Percentiles rank a stretch among this genome's conserved stretches.
Conservation (phyloP, 352 stramenopile species). For the Phytophthora palmivora region DNA sequence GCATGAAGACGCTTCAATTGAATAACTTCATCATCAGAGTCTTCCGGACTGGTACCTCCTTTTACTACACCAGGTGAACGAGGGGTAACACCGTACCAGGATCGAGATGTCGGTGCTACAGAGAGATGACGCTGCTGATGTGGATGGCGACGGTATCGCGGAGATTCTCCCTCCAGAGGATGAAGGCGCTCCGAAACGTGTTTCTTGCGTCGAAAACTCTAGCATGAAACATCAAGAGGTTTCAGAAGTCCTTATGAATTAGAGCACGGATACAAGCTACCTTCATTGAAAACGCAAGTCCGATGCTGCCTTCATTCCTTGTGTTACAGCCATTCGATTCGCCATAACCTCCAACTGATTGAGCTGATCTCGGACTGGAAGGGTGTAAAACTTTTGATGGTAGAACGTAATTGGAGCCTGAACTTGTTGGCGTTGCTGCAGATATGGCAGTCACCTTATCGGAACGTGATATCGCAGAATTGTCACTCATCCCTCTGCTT, state of each 20-base stretch:
- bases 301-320: constrained; percentile 21
- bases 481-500: constrained; percentile 13
- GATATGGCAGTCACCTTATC: constrained; percentile 28
- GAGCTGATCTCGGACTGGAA: constrained; percentile 14
- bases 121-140: constrained; percentile 33
- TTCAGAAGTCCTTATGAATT: background rate
- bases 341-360: constrained; percentile 5
- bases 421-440: constrained; percentile 15
- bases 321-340: constrained; percentile 1
- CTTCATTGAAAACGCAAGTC: constrained; percentile 34
- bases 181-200: constrained; percentile 52
- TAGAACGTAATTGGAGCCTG: constrained; percentile 19
- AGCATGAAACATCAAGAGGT: constrained; percentile 2
- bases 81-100: constrained; percentile 8
- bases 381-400: constrained; percentile 15
- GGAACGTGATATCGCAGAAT: constrained; percentile 4
- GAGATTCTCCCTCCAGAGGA: constrained; percentile 42
- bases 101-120: constrained; percentile 16
- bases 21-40: constrained; percentile 42
- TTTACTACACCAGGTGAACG: constrained; percentile 15
- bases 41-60: constrained; percentile 13
- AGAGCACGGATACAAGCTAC: constrained; percentile 3
- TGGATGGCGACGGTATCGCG: constrained; percentile 15
- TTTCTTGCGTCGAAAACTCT: constrained; percentile 66
- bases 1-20: constrained; percentile 52